phyloP scores from a whole-genome alignment of 2,329 filamentous ascomycete species.

The Pseudogymnoascus sp. region DNA sequence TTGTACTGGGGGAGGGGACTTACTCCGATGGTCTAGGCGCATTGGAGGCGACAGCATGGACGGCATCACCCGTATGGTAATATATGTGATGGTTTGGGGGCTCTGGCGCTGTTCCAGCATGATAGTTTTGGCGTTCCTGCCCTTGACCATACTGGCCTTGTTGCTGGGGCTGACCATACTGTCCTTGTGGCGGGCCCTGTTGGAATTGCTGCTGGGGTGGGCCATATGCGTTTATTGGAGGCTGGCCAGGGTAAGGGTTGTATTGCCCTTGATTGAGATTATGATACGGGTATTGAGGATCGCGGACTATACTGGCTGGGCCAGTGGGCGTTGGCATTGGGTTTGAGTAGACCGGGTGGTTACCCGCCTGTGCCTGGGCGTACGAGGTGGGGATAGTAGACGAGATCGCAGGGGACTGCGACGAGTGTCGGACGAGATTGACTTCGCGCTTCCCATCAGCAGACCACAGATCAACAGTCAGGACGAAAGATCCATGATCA shows the following conservation, averaged over 20 bases:
- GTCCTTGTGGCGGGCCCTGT: conserved; percentile 28
- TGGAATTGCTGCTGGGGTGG: conserved; percentile 23
- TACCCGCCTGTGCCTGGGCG: conserved; percentile 41
- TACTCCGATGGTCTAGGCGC: conserved; percentile 6
- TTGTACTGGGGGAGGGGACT: neutral
- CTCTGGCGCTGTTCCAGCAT: conserved; percentile 4
- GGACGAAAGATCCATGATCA: conserved; percentile 59
- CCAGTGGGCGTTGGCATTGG: conserved; percentile 22
- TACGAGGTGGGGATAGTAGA: conserved; percentile 75
- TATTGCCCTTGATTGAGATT: conserved; percentile 4
- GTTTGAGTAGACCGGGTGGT: conserved; percentile 26
- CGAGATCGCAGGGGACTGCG: conserved; percentile 67
- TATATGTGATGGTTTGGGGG: conserved; percentile 19
- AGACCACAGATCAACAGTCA: conserved; percentile 64
- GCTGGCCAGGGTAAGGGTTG: conserved; percentile 23
- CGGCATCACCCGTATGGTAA: conserved; percentile 17
- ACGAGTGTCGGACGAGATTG: conserved; percentile 60
- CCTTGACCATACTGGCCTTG: conserved; percentile 10
- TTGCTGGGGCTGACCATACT: conserved; percentile 32
- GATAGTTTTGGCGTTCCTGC: neutral
- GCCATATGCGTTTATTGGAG: conserved; percentile 13
- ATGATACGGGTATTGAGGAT: conserved; percentile 25
- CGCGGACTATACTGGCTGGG: conserved; percentile 32
- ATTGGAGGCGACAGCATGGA: conserved; percentile 13
- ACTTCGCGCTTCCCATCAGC: conserved; percentile 53